phyloP scores from a whole-genome alignment of 2,329 filamentous ascomycete species.

The Xylariomycetidae sp. region DNA sequence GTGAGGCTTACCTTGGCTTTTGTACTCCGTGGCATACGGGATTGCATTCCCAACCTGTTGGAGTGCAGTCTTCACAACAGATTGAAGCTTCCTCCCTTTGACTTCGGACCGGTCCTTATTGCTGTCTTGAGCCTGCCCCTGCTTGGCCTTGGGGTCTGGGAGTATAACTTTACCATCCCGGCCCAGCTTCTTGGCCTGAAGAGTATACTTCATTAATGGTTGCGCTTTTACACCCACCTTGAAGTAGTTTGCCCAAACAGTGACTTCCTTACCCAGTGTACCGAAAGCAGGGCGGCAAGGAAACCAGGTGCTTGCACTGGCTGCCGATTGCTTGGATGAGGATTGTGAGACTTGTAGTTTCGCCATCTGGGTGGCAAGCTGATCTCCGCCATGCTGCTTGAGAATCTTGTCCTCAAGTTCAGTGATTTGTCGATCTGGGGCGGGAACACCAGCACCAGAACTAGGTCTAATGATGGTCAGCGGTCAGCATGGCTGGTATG shows the following conservation, averaged over 20 bases:
- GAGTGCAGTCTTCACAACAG: constrained; percentile 36
- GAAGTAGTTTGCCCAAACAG: constrained; percentile 54
- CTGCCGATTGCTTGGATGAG: constrained; percentile 3
- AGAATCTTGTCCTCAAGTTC: constrained; percentile 39
- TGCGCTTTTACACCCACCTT: constrained; percentile 33
- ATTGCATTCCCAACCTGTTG: constrained; percentile 27
- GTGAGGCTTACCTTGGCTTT: too few relatives aligned
- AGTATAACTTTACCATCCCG: constrained; percentile 6
- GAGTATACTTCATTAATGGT: constrained; percentile 40
- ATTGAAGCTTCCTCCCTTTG: constrained; percentile 39
- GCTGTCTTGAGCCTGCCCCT: too few relatives aligned
- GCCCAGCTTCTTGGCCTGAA: constrained; percentile 28
- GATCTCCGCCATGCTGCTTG: constrained; percentile 22
- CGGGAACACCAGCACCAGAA: constrained; percentile 9
- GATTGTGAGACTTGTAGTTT: constrained; percentile 25
- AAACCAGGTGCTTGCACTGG: constrained; percentile 24
- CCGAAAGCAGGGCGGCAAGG: constrained; percentile 48
- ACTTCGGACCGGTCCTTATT: constrained; percentile 23
- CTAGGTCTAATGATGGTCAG: constrained; percentile 6
- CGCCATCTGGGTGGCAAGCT: constrained; percentile 32
- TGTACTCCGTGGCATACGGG: constrained; percentile 45
- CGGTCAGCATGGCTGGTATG: constrained; percentile 2
- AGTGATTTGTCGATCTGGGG: constrained; percentile 25
- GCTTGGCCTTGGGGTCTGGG: constrained; percentile 12
- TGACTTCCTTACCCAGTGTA: constrained; percentile 34